Percentiles rank a stretch among this genome's conserved stretches.
These are phyloP conservation scores for Gomphus bonarii DNA, from an alignment of 1,284 basidiomycete genomes.

Conservation along the genomic window DNA sequence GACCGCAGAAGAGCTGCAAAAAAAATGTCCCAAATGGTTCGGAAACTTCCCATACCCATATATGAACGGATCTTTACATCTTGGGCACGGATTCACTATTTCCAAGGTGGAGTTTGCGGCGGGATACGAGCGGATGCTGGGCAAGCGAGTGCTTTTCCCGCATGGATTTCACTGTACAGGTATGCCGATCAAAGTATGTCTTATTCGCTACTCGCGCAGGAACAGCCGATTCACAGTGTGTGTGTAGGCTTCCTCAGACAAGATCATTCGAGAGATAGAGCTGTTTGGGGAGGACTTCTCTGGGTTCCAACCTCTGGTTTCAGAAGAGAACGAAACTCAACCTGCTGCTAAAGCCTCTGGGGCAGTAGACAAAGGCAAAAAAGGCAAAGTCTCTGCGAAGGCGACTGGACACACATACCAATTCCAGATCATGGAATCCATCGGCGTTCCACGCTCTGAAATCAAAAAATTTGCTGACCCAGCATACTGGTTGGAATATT, in stretches of 20 bases:
- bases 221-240: not conserved
- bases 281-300: conserved; percentile 91
- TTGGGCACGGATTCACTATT: conserved; percentile 97
- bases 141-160: conserved; percentile 91
- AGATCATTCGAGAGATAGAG: conserved; percentile 95
- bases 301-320: conserved; percentile 41
- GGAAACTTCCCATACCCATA: conserved; percentile 94
- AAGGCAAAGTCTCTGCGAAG: conserved; percentile 93
- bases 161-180: conserved; percentile 96
- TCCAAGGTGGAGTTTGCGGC: conserved; percentile 97
- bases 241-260: conserved; percentile 85
- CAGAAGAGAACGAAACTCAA: conserved; percentile 37
- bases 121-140: conserved; percentile 92
- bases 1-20: conserved; percentile 49
- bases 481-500: conserved; percentile 86
- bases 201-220: not conserved
- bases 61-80: conserved; percentile 97
- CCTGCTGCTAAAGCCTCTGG: conserved; percentile 24
- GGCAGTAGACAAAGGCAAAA: conserved; percentile 79
- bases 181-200: conserved; percentile 93
- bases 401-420: conserved; percentile 93
- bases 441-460: conserved; percentile 79
- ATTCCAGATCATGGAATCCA: conserved; percentile 98
- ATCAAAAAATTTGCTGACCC: conserved; percentile 97
- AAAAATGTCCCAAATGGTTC: conserved; percentile 92